Conservation (phyloP, 2,329 filamentous ascomycete species). For the Cladosporium sp. region DNA sequence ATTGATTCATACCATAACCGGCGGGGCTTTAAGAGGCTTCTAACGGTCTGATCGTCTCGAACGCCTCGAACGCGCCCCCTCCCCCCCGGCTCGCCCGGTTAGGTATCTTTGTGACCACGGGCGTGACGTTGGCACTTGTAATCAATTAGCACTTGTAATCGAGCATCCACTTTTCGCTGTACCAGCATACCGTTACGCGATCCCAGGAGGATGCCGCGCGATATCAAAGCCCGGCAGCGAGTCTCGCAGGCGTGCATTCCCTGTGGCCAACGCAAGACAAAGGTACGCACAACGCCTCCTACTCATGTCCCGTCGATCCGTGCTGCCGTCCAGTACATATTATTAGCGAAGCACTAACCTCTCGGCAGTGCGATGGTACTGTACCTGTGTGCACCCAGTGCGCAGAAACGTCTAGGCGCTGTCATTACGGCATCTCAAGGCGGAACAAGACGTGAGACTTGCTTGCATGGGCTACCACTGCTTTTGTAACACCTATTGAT, state of each 20-base stretch:
- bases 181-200: constrained; percentile 2
- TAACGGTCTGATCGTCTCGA: neutral
- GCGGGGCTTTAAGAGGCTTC: neutral
- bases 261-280: constrained; percentile 14
- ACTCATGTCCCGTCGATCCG: neutral
- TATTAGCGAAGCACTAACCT: neutral
- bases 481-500: neutral
- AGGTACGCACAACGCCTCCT: neutral
- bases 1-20: neutral
- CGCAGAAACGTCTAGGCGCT: neutral
- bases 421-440: constrained; percentile 14
- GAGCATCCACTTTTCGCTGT: neutral
- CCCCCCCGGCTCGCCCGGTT: neutral
- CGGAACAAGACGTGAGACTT: constrained; percentile 6
- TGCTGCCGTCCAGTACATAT: neutral
- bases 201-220: constrained; percentile 9
- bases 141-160: neutral
- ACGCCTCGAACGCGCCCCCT: neutral
- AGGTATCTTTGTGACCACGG: neutral
- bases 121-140: neutral
- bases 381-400: constrained; percentile 11
- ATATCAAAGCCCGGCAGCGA: constrained; percentile 6
- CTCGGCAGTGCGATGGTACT: constrained; percentile 10
- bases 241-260: constrained; percentile 17
- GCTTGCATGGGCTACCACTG: neutral